Base-by-base conservation (phyloP, 345 rosid genomes). In the Ceriops decandra region DNA sequence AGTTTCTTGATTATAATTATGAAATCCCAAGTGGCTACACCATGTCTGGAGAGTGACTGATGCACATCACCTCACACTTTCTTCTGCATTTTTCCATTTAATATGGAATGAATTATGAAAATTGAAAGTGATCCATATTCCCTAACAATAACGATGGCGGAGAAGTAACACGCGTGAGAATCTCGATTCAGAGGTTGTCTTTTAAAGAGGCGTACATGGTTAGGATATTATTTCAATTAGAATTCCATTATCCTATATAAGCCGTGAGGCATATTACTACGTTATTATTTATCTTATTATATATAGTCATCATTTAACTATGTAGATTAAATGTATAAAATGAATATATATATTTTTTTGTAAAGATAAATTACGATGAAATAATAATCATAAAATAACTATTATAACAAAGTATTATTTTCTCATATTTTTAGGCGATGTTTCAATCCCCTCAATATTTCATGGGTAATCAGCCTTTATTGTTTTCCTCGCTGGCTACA, bases 71-170 rank as follows among this genome's bases (percentile, higher is more conserved):
- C 2, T 33, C 10, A 1, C 10, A 7, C 36, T 60, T 64, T 64
- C 67, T 31, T 56, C 42, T 49, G 2, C 35, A 11, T 32, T n/a
- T 60, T 57, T 33, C 24, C 24, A 62, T 27, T 56, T 24, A 56
- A 56, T 21, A 68, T 60, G 67, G 52, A 67, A 71, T n/a, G 52
- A 61, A 52, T 68, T 31, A 57, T 64, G 28, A 70, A 54, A 52
- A 56, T 38, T 36, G 35, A 5, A 51, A 26, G 24, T 16, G 84
- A 83, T 78, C 77, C 81, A 13, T 54, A 80, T 80, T 76, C 86
- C 52, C 71, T 47, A 30, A 65, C 75, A 80, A 52, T 26, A 81
- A 78, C 71, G 72, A 66, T 77, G 83, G 83, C 62, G 35, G 74
- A 70, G 83, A 75, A 68, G 66, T 73, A 16, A 70, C 7, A 36